Percentiles rank a stretch among this genome's conserved stretches.
Evolutionary conservation across 2,329 filamentous ascomycete species (phyloP).

Genomic region (Thelonectria olida): DNA sequence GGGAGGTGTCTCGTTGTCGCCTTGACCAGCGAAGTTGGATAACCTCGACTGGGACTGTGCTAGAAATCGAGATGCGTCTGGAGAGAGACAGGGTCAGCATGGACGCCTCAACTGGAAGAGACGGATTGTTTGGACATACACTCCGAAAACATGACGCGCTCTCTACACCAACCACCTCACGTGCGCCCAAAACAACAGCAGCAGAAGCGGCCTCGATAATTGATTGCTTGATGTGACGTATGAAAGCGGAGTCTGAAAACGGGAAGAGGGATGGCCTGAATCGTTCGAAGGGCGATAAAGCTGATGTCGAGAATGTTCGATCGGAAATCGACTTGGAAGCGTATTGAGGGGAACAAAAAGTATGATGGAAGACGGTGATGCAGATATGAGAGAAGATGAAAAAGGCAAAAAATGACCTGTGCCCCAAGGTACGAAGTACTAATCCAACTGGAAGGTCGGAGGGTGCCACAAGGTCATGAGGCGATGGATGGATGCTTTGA

Average conservation of each 20-base stretch:
- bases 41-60: constrained; percentile 95
- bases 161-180: constrained; percentile 47
- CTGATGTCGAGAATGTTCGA: constrained; percentile 22
- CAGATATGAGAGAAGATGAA: constrained; percentile 24
- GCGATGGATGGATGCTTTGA: constrained; percentile 30
- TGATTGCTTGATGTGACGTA: constrained; percentile 35
- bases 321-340: constrained; percentile 8
- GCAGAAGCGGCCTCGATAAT: constrained; percentile 19
- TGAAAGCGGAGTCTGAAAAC: constrained; percentile 23
- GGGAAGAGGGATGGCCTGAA: constrained; percentile 21
- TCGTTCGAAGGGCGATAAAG: constrained; percentile 21
- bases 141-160: constrained; percentile 71
- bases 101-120: neutral
- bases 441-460: constrained; percentile 11
- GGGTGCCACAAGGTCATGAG: constrained; percentile 38
- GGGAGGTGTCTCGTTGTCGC: constrained; percentile 50
- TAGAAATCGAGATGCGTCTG: constrained; percentile 96
- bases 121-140: constrained; percentile 66
- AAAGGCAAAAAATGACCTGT: constrained; percentile 18
- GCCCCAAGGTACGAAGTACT: too few relatives aligned
- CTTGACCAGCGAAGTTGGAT: constrained; percentile 74
- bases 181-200: constrained; percentile 29
- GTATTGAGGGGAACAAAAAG: neutral
- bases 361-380: constrained; percentile 2
- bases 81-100: constrained; percentile 21